These are phyloP conservation scores for Leishmania turanica DNA, from an alignment of 208 protist genomes.

Conservation along the genomic window DNA sequence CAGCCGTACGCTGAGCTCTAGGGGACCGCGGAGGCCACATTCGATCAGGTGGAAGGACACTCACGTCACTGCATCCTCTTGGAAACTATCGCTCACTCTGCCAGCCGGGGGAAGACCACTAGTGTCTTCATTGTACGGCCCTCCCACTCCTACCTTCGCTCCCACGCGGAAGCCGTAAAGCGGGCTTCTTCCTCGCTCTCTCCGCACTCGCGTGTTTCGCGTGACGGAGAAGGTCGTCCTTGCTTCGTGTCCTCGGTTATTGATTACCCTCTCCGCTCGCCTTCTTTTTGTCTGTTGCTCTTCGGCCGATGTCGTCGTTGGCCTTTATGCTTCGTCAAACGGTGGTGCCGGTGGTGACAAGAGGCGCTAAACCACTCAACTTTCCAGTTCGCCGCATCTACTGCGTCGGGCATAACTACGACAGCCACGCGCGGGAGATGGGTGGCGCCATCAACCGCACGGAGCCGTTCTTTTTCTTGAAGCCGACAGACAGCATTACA, in stretches of 20 bases:
- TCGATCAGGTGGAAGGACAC: neutral
- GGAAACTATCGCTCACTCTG: neutral
- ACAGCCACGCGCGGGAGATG: conserved; percentile 78
- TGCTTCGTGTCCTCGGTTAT: neutral
- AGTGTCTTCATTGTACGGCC: neutral
- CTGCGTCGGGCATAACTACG: conserved; percentile 82
- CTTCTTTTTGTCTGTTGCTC: neutral
- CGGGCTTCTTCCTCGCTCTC: neutral
- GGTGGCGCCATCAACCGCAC: conserved; percentile 40
- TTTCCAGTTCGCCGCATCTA: conserved; percentile 81
- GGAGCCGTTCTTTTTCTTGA: conserved; percentile 84
- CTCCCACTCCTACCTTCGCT: neutral
- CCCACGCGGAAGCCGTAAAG: neutral
- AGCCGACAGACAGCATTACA: conserved; percentile 66
- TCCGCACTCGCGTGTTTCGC: neutral
- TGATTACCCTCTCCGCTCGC: neutral
- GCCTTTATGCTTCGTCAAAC: conserved; percentile 36
- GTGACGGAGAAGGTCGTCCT: neutral
- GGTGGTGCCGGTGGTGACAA: conserved; percentile 58
- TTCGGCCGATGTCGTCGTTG: conserved; percentile 11
- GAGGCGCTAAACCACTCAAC: conserved; percentile 12
- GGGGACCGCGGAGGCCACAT: neutral
- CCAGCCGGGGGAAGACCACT: neutral
- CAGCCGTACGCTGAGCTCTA: neutral
- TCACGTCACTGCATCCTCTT: neutral